Evolutionary conservation across 2,329 filamentous ascomycete genomes (phyloP).

Genomic region (Talaromyces rugulosus): DNA sequence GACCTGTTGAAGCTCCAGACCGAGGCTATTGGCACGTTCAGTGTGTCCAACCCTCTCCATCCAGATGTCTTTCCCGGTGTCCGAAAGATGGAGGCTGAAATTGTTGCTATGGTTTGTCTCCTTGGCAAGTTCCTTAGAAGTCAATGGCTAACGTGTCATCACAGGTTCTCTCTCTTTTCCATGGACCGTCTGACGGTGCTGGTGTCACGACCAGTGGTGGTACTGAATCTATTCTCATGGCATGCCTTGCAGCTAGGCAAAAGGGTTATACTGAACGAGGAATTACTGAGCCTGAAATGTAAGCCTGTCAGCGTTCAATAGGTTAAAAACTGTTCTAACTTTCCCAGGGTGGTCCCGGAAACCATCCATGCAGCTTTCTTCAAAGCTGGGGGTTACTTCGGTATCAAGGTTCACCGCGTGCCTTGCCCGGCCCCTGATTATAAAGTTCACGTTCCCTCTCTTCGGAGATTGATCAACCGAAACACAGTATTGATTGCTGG

Average conservation of each 20-base stretch:
- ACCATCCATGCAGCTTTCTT: slow-evolving; percentile 95
- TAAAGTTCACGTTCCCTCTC: slow-evolving; percentile 74
- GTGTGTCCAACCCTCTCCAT: slow-evolving; percentile 93
- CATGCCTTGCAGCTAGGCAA: slow-evolving; percentile 82
- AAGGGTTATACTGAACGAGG: slow-evolving; percentile 82
- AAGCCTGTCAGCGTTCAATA: slow-evolving; percentile 29
- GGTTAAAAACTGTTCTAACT: slow-evolving; percentile 16
- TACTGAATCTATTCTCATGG: slow-evolving; percentile 96
- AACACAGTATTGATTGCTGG: slow-evolving; percentile 94
- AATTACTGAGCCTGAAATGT: slow-evolving; percentile 93
- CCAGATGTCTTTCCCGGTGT: slow-evolving; percentile 98
- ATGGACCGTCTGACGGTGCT: slow-evolving; percentile 77
- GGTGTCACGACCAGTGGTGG: slow-evolving; percentile 90
- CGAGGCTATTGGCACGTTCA: slow-evolving; percentile 90
- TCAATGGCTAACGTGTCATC: neutral
- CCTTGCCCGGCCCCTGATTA: slow-evolving; percentile 79
- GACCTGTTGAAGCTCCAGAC: slow-evolving; percentile 79
- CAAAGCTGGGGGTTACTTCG: slow-evolving; percentile 93
- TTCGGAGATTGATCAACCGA: slow-evolving; percentile 81
- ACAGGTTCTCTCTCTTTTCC: slow-evolving; percentile 71
- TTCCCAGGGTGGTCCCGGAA: slow-evolving; percentile 75
- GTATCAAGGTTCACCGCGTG: slow-evolving; percentile 89
- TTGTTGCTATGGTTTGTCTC: slow-evolving; percentile 82
- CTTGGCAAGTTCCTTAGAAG: neutral
- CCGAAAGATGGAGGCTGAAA: slow-evolving; percentile 97